Percentiles rank a stretch among this genome's conserved stretches.
phyloP scores from a whole-genome alignment of 2,329 filamentous ascomycete genomes.

The Exophiala xenobiotica region DNA sequence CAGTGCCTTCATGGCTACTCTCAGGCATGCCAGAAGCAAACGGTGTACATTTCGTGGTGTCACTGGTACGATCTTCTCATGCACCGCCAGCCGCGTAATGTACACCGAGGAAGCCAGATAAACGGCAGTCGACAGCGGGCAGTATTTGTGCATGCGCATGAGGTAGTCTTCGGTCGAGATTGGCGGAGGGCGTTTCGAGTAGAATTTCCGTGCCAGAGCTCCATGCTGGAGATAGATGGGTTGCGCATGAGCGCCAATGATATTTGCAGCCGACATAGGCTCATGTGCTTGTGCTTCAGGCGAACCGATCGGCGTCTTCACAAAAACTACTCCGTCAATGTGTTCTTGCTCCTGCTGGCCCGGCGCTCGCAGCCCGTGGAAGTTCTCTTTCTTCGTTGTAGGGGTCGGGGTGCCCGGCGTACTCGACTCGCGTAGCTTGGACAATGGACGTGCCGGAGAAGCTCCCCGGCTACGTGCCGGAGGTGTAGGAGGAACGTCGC shows the following conservation, averaged over 20 bases:
- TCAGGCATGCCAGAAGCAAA: constrained; percentile 75
- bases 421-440: constrained; percentile 17
- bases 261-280: constrained; percentile 44
- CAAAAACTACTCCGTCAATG: constrained; percentile 36
- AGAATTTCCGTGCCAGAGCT: constrained; percentile 88
- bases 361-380: constrained; percentile 32
- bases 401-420: constrained; percentile 19
- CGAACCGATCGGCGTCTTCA: constrained; percentile 44
- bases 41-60: constrained; percentile 84
- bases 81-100: constrained; percentile 76
- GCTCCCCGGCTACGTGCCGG: constrained; percentile 38
- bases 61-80: constrained; percentile 74
- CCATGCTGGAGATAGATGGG: constrained; percentile 75
- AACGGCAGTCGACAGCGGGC: constrained; percentile 89
- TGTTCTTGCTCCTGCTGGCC: constrained; percentile 39
- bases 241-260: constrained; percentile 64
- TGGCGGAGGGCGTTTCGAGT: constrained; percentile 80
- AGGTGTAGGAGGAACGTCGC: constrained; percentile 79
- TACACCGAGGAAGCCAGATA: constrained; percentile 88
- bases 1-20: constrained; percentile 91
- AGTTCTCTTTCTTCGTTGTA: constrained; percentile 32
- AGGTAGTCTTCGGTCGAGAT: constrained; percentile 84
- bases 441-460: constrained; percentile 18
- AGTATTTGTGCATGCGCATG: constrained; percentile 81
- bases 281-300: constrained; percentile 53